Percentiles rank a stretch among this genome's conserved stretches.
Conservation (phyloP, 768 basidiomycete genomes). For the Tephrocybe sp. region DNA sequence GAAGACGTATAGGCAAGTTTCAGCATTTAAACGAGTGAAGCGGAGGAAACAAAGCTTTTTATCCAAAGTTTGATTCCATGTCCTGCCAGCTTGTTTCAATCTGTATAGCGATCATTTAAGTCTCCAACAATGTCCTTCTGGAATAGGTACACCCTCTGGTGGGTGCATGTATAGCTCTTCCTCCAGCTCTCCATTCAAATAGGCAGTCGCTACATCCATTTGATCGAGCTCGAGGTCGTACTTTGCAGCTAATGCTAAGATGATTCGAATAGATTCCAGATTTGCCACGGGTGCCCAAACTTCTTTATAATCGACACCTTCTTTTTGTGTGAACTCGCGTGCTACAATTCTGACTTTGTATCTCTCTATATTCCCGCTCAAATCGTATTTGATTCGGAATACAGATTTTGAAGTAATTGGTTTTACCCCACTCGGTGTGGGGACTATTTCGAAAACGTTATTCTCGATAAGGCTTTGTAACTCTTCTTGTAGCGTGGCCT, state of each 20-base stretch:
- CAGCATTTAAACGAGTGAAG: neutral
- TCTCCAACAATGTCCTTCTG: neutral
- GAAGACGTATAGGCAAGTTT: neutral
- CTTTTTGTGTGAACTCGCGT: slow-evolving; percentile 14
- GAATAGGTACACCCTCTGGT: neutral
- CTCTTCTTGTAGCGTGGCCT: neutral
- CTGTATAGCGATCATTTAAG: neutral
- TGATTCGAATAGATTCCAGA: neutral
- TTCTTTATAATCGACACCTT: slow-evolving; percentile 2
- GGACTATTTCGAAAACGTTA: neutral
- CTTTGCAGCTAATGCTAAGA: neutral
- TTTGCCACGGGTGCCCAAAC: neutral
- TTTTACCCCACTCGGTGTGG: slow-evolving; percentile 11
- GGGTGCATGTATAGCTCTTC: slow-evolving; percentile 6
- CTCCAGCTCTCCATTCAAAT: neutral
- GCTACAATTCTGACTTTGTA: slow-evolving; percentile 15
- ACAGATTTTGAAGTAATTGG: slow-evolving; percentile 19
- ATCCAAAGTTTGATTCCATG: neutral
- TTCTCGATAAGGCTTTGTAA: neutral
- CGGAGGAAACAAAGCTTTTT: neutral
- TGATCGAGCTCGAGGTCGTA: neutral
- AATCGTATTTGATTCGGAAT: slow-evolving; percentile 18
- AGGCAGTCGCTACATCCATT: slow-evolving; percentile 1
- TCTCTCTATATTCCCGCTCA: neutral
- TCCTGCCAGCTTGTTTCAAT: neutral